Conservation (phyloP, 371 early-diverging fungal genomes). For the Actinomortierella ambigua region DNA sequence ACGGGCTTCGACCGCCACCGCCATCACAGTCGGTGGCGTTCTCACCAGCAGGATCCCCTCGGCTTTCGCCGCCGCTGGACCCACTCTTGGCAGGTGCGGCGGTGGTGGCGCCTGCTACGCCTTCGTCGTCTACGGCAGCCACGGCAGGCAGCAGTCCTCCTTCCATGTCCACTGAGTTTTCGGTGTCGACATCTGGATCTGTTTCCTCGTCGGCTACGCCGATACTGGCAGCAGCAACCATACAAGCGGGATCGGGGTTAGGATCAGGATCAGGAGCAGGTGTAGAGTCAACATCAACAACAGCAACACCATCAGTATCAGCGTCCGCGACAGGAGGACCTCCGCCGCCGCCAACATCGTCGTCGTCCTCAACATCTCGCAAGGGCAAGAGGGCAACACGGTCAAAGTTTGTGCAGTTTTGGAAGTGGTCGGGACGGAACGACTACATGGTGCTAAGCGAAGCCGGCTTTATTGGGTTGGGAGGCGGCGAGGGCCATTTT, state of each 20-base stretch:
- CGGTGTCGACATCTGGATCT: not conserved
- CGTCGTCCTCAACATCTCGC: conserved; percentile 1
- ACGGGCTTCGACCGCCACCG: too few relatives aligned
- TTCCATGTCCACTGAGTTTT: too few relatives aligned
- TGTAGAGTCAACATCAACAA: conserved; percentile 4
- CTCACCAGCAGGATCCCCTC: too few relatives aligned
- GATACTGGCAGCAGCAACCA: conserved; percentile 11
- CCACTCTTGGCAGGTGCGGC: too few relatives aligned
- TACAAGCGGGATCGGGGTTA: too few relatives aligned
- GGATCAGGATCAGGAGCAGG: too few relatives aligned
- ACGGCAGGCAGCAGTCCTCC: too few relatives aligned
- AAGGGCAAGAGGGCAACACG: conserved; percentile 17
- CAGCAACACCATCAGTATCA: not conserved
- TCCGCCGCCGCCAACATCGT: not conserved
- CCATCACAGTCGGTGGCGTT: too few relatives aligned
- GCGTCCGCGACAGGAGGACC: not conserved
- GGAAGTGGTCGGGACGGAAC: conserved; percentile 86
- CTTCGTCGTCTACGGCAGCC: too few relatives aligned
- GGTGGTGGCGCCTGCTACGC: too few relatives aligned
- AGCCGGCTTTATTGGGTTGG: conserved; percentile 85
- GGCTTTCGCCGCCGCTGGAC: too few relatives aligned
- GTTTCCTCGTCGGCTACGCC: not conserved
- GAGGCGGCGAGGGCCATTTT: conserved; percentile 91
- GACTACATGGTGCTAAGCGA: conserved; percentile 89
- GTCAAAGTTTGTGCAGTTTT: conserved; percentile 58